These are phyloP conservation scores for Pythium plurisporium DNA, from an alignment of 352 stramenopile genomes.

Conservation along the genomic window DNA sequence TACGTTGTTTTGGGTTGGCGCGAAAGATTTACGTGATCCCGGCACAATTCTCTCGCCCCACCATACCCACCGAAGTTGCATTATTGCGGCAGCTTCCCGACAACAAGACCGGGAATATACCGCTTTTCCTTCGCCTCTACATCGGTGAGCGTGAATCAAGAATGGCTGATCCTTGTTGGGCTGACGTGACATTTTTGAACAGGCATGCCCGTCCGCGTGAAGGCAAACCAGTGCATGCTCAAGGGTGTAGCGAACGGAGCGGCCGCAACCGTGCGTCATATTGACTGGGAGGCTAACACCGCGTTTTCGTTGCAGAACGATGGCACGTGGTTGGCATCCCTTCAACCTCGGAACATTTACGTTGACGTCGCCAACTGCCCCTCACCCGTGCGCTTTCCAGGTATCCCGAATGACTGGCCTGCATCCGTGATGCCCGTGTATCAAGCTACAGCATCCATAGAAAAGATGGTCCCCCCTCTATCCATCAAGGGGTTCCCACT, in stretches of 20 bases:
- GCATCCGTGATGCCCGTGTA: slow-evolving; percentile 19
- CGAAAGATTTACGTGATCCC: neutral
- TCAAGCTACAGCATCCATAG: neutral
- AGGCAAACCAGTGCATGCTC: slow-evolving; percentile 12
- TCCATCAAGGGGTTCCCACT: slow-evolving; percentile 23
- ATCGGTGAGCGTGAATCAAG: neutral
- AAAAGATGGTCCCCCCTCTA: neutral
- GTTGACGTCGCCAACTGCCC: slow-evolving; percentile 3
- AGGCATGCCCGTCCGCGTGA: slow-evolving; percentile 20
- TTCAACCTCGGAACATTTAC: slow-evolving; percentile 3
- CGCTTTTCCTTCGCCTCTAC: neutral
- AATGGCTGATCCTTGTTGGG: neutral
- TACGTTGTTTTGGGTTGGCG: neutral
- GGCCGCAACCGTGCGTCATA: slow-evolving; percentile 1
- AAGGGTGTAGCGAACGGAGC: slow-evolving; percentile 19
- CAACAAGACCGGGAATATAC: slow-evolving; percentile 7
- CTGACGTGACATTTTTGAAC: neutral
- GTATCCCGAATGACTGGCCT: slow-evolving; percentile 5
- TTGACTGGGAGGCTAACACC: slow-evolving; percentile 3
- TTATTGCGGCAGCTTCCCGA: neutral
- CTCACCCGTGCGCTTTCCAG: neutral
- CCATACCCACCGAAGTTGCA: neutral
- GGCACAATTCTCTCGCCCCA: neutral
- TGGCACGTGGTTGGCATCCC: slow-evolving; percentile 3
- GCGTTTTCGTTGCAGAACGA: slow-evolving; percentile 1